Evolutionary conservation across 352 stramenopile genomes (phyloP).

Genomic region (Phytophthora cryptogea): DNA sequence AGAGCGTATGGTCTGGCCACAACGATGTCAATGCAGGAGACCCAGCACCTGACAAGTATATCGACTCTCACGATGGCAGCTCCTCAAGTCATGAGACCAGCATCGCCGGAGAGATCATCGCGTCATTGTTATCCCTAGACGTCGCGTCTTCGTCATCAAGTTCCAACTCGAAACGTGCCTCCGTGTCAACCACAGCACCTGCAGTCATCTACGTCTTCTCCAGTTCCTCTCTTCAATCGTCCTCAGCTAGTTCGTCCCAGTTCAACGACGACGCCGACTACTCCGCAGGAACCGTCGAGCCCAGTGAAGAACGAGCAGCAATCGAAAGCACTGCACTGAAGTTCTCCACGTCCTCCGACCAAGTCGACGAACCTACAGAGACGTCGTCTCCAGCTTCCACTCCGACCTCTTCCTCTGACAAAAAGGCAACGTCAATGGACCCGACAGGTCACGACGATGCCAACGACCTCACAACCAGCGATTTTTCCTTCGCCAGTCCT

Average conservation of each 20-base stretch:
- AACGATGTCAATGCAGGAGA: conserved; percentile 11
- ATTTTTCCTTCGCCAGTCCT: neutral
- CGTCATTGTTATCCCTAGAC: neutral
- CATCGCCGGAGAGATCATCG: neutral
- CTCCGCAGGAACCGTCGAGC: conserved; percentile 5
- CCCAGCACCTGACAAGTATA: neutral
- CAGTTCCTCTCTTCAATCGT: neutral
- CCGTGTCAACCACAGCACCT: neutral
- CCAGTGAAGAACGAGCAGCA: conserved; percentile 8
- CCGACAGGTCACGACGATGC: neutral
- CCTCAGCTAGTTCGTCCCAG: neutral
- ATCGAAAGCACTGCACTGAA: conserved; percentile 13
- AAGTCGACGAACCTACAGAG: conserved; percentile 7
- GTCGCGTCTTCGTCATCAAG: neutral
- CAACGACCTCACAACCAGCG: neutral
- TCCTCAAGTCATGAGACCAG: conserved; percentile 4
- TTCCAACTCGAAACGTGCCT: neutral
- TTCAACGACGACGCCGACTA: conserved; percentile 2
- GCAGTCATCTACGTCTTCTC: neutral
- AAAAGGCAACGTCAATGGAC: conserved; percentile 15
- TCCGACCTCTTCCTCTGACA: conserved; percentile 1
- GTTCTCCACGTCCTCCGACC: conserved; percentile 2
- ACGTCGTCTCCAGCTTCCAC: neutral
- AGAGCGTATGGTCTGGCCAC: neutral
- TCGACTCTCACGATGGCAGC: neutral